Evolutionary conservation across 106 monocot genomes (phyloP).

Genomic region (Dendrobium huoshanense): DNA sequence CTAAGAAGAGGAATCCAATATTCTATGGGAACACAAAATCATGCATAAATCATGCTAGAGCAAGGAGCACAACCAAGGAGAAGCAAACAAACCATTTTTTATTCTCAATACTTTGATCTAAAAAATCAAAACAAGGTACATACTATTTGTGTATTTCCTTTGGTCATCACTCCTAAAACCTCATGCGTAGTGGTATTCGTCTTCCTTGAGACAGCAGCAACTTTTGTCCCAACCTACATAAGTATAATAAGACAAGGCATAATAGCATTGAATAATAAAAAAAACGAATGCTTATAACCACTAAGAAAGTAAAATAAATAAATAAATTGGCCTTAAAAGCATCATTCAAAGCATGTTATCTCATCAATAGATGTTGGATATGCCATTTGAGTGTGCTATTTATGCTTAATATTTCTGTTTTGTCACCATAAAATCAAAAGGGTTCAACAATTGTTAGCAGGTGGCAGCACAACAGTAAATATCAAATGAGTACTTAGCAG

Average conservation of each 20-base stretch:
- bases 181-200: constrained; percentile 97
- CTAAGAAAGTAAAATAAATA: not conserved
- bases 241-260: not conserved
- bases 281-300: not conserved
- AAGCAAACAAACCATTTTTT: not conserved
- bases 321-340: not conserved
- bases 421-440: too few relatives aligned
- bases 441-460: too few relatives aligned
- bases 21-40: not conserved
- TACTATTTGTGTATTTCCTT: constrained; percentile 96
- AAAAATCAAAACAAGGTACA: constrained; percentile 13
- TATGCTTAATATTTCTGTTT: too few relatives aligned
- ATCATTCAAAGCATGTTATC: not conserved
- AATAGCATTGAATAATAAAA: not conserved
- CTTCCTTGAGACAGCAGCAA: constrained; percentile 93
- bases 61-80: not conserved
- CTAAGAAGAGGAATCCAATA: not conserved
- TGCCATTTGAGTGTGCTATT: too few relatives aligned
- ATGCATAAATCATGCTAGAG: not conserved
- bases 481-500: too few relatives aligned
- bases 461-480: too few relatives aligned
- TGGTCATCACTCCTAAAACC: constrained; percentile 81
- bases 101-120: not conserved
- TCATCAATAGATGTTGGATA: not conserved
- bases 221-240: constrained; percentile 71